Base-by-base conservation (phyloP, 352 stramenopile species). In the Peronosclerospora sorghi region DNA sequence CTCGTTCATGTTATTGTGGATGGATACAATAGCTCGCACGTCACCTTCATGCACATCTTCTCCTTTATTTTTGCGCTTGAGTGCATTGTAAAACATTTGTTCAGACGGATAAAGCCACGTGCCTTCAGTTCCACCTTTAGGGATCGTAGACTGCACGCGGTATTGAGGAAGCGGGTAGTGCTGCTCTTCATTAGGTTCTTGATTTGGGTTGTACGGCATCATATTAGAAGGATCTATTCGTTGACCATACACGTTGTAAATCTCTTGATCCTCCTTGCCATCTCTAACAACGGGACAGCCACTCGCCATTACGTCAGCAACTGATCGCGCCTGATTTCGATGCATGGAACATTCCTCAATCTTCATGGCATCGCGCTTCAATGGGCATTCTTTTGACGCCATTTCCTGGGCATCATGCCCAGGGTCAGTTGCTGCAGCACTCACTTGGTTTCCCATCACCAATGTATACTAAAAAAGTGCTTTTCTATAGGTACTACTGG, bases 1-100 rank as follows among this genome's bases (percentile, higher is more conserved):
- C 68, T 99, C 96, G 73, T 99, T 99, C 96, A 99, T 99, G 67
- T 97, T 97, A 78, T 99, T 99, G 79, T 99, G 96, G 53, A 99
- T 96, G 14, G 94, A 93, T 20, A 99, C 94, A 12, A 99, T 97
- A 27, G 68, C 81, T n/a, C 64, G 70, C 38, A 98, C 86, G 46
- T 97, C 82, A 23, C 73, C 80, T 42, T 97, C 90, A 48, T 97
- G 83, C 32, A 97, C 95, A 46, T 97, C 90, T n/a, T 96, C 91
- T 48, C 92, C 79, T 70, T 99, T 98, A 37, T 89, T 88, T 68
- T 99, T 99, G 45, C 95, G 77, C 37, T 84, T 84, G 18, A 99
- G 77, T 21, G 96, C 91, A 65, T 99, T 99, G 66, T 94, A 98
- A 72, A 98, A 98, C 93, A 98, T 98, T 81, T 99, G 96, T 41